Base-by-base conservation (phyloP, 1,284 basidiomycete genomes). In the Trametes hirsuta region DNA sequence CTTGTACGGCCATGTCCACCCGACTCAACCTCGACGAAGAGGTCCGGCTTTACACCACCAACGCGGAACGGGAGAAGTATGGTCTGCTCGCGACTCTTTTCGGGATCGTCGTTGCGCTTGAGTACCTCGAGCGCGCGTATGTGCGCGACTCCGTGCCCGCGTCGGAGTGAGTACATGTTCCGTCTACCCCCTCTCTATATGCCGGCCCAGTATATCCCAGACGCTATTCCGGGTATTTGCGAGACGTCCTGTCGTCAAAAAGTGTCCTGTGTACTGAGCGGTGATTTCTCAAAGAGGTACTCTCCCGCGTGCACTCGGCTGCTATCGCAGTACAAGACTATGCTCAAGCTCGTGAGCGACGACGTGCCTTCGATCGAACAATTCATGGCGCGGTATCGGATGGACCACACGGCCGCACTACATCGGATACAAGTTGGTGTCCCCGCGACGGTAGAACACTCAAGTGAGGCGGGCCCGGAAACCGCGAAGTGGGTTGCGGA, bases 401-500 rank as follows among this genome's bases (percentile, higher is more conserved):
- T 98, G 93, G 95, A 98, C 70, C 85, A 93, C 65, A 93, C 94
- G 0, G 96, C 97, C 2, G 97, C 96, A 2, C 77, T 95, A 25
- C 94, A 98, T 73, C 82, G 96, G 34, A 79, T 99, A 36, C 85
- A 88, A 69, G 92, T 98, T 2, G 97, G 97, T 9, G 95, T 98
- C 0, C 97, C 97, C 1, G 97, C 97, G 0, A 98, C 96, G 0
- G 91, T 98, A 0, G 96, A 98, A 73, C 97, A 99, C 73, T 94
- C 78, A 66, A 94, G 83, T 73, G 92, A 84, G 76, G 87, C 81
- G 45, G 91, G 83, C 51, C 89, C 90, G 4, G 95, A 98, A 75
- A 93, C 93, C 0, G 93, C 93, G 34, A 97, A 98, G 76, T 95
- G 93, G 89, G 95, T 99, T n/a, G 97, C 97, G 4, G 95, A 98